These are phyloP conservation scores for Xylaria acuta DNA, from an alignment of 495 filamentous ascomycete genomes.

Conservation along the genomic window DNA sequence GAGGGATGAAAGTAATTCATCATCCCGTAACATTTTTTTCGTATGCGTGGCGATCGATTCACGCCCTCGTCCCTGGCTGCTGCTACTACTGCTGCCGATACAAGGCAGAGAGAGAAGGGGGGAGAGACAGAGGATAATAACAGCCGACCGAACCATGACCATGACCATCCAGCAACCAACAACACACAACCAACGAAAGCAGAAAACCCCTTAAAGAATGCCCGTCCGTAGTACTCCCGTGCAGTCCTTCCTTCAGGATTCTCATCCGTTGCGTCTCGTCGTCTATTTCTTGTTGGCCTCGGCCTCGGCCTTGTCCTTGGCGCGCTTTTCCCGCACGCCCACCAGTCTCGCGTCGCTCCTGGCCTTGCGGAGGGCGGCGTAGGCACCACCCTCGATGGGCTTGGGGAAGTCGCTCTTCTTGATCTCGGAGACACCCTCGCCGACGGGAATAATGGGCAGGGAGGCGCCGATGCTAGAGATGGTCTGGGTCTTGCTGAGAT, in stretches of 20 bases:
- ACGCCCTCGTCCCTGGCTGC: conserved; percentile 30
- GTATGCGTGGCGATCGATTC: conserved; percentile 20
- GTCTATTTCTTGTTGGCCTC: conserved; percentile 87
- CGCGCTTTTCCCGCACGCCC: conserved; percentile 91
- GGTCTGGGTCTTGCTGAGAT: conserved; percentile 78
- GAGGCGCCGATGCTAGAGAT: conserved; percentile 60
- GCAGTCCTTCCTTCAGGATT: conserved; percentile 35
- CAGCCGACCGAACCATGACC: conserved; percentile 36
- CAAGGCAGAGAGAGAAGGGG: conserved; percentile 14
- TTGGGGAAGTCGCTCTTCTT: conserved; percentile 79
- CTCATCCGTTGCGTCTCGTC: conserved; percentile 30
- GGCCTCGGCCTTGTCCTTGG: conserved; percentile 89
- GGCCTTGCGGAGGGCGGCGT: conserved; percentile 81
- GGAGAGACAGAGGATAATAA: conserved; percentile 17
- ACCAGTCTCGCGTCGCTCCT: conserved; percentile 81
- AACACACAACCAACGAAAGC: conserved; percentile 46
- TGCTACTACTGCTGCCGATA: conserved; percentile 14
- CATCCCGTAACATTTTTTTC: conserved; percentile 24
- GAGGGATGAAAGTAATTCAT: conserved; percentile 16
- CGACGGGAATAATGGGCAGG: conserved; percentile 75
- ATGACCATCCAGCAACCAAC: conserved; percentile 42
- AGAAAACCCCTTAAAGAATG: conserved; percentile 47
- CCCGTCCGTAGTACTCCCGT: conserved; percentile 44
- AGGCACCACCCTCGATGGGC: conserved; percentile 79
- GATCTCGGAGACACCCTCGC: conserved; percentile 73